Base-by-base conservation (phyloP, 306 rosid genomes). In the Acmispon strigosus region DNA sequence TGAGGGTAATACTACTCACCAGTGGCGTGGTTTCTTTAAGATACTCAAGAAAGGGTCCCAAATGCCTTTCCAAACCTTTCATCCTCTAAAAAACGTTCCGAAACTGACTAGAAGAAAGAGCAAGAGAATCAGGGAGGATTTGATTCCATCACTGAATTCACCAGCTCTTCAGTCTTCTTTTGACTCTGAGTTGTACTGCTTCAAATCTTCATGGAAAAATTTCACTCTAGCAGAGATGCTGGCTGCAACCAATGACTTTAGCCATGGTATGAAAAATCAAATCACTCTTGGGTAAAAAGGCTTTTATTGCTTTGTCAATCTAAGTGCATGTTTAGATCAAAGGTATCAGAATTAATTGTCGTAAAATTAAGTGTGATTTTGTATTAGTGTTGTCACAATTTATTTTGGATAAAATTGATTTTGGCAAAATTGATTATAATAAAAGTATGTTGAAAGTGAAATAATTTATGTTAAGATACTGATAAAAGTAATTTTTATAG, bases 121-220 rank as follows among this genome's bases (percentile, higher is more conserved):
- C 81, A 91, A 84, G 70, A 82, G 88, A 54, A 81, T 83, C 49
- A 86, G 90, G 78, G 88, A 87, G 59, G 97, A 89, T 13, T 44
- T 82, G 18, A 56, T 89, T 61, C 96, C 97, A 8, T 64, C 60
- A 36, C 51, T 86, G 12, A 78, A 70, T 63, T 63, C 86, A 45
- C 88, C 90, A 2, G 56, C 72, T 12, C 69, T 57, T 62, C 62
- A 14, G 39, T 51, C 94, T 17, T 70, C 88, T 47, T 74, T 89
- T 19, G 91, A 87, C 9, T 4, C 82, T 19, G 83, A 83, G 29
- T 74, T 89, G 42, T 52, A 75, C 76, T 80, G 76, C 86, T 91
- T 94, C 61, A 94, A 85, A 81, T 77, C 97, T 69, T 86, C 92
- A 4, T 94, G 99, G 99, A 91, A 73, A 77, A 87, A 89, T 63